Evolutionary conservation across 352 stramenopile genomes (phyloP).

Genomic region (Synura sp.): DNA sequence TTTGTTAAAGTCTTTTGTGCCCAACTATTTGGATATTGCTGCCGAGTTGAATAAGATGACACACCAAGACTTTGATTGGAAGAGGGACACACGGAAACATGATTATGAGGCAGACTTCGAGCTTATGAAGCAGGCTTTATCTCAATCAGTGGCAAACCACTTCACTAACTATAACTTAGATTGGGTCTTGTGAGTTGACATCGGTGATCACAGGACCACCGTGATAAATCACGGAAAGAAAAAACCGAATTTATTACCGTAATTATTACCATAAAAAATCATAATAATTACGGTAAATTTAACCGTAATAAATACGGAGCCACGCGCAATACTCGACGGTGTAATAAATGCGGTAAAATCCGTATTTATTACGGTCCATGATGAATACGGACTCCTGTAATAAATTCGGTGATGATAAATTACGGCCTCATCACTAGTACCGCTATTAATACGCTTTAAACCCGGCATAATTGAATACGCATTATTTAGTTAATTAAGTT

Average conservation of each 20-base stretch:
- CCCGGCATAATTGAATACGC: conserved; percentile 29
- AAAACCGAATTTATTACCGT: no score
- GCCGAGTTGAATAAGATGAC: neutral
- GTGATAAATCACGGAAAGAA: no score
- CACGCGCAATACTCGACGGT: no score
- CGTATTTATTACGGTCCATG: conserved; percentile 35
- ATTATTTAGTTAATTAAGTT: conserved; percentile 35
- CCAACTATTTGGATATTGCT: neutral
- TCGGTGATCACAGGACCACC: no score
- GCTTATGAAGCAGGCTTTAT: neutral
- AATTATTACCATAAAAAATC: no score
- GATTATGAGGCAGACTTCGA: neutral
- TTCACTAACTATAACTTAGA: neutral
- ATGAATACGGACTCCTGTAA: conserved; percentile 26
- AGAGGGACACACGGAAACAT: neutral
- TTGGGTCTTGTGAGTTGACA: neutral
- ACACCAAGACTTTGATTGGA: neutral
- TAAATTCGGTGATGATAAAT: conserved; percentile 33
- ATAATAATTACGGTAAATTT: conserved; percentile 39
- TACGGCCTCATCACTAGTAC: conserved; percentile 18
- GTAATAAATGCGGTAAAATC: no score
- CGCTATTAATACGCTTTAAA: conserved; percentile 26
- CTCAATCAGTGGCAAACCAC: neutral
- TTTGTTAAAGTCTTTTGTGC: neutral
- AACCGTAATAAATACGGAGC: conserved; percentile 38